phyloP scores from a whole-genome alignment of 2,329 filamentous ascomycete species.

The Aspergillus versicolor region DNA sequence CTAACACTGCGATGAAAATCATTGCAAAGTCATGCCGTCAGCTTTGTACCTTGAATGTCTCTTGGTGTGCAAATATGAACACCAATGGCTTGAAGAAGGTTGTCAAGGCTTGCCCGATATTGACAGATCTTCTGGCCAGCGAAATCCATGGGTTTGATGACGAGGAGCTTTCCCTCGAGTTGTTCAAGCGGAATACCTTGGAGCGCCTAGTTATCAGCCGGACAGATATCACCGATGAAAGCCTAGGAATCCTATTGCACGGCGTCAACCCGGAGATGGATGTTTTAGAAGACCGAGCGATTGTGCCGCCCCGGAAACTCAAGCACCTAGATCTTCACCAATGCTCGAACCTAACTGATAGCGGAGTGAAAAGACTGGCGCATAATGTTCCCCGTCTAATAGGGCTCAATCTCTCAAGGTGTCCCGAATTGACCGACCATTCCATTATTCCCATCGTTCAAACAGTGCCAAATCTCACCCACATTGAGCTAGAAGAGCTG shows the following conservation, averaged over 20 bases:
- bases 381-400: constrained; percentile 76
- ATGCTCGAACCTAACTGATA: constrained; percentile 71
- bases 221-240: constrained; percentile 71
- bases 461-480: constrained; percentile 73
- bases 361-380: constrained; percentile 69
- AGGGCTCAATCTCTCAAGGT: constrained; percentile 79
- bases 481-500: constrained; percentile 87
- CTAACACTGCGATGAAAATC: constrained; percentile 81
- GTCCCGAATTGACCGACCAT: constrained; percentile 69
- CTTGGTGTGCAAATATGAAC: constrained; percentile 88
- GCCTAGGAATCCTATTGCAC: constrained; percentile 71
- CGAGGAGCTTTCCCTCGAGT: constrained; percentile 65
- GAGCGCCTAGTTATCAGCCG: constrained; percentile 81
- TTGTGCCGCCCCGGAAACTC: constrained; percentile 74
- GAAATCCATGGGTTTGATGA: constrained; percentile 80
- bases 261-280: constrained; percentile 77
- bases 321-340: constrained; percentile 83
- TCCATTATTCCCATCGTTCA: constrained; percentile 71
- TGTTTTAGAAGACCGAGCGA: constrained; percentile 70
- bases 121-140: constrained; percentile 78
- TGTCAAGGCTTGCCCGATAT: constrained; percentile 67
- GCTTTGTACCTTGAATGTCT: constrained; percentile 83
- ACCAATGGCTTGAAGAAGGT: constrained; percentile 72
- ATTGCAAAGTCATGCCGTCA: constrained; percentile 77
- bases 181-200: constrained; percentile 79